Evolutionary conservation across 495 filamentous ascomycete species (phyloP).

Genomic region (Podospora australis): DNA sequence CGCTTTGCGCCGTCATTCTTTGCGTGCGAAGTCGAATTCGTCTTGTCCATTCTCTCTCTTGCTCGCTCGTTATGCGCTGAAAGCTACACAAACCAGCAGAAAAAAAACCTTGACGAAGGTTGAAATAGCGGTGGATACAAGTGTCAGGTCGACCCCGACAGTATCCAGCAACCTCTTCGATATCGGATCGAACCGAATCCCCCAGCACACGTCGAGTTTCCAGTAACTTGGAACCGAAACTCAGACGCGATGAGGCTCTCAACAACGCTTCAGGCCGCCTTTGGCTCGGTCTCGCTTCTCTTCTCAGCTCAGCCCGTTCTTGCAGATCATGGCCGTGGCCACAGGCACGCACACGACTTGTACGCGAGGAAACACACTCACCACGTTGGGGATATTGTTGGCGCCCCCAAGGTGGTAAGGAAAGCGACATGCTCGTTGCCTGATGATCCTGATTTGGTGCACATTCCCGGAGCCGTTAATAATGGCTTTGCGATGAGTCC

Average conservation of each 20-base stretch:
- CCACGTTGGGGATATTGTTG: conserved; percentile 14
- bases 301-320: conserved; percentile 29
- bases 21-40: too few species aligned
- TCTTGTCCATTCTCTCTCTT: too few species aligned
- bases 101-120: too few species aligned
- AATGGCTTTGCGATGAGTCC: conserved; percentile 81
- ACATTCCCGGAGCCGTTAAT: conserved; percentile 58
- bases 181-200: too few species aligned
- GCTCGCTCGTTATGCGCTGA: too few species aligned
- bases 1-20: neutral
- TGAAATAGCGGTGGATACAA: neutral
- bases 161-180: too few species aligned
- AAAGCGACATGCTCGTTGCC: conserved; percentile 60
- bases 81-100: too few species aligned
- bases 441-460: conserved; percentile 58
- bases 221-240: too few species aligned
- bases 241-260: conserved; percentile 45
- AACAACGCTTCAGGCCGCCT: conserved; percentile 40
- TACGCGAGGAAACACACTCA: conserved; percentile 24
- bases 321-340: conserved; percentile 25
- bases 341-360: conserved; percentile 31
- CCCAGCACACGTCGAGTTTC: too few species aligned
- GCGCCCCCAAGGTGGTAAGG: conserved; percentile 24
- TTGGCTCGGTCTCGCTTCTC: conserved; percentile 43
- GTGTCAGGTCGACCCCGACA: too few species aligned